Evolutionary conservation across 225 moss, liverwort and hornwort genomes (phyloP).

Genomic region (Sphagnum tenellum): DNA sequence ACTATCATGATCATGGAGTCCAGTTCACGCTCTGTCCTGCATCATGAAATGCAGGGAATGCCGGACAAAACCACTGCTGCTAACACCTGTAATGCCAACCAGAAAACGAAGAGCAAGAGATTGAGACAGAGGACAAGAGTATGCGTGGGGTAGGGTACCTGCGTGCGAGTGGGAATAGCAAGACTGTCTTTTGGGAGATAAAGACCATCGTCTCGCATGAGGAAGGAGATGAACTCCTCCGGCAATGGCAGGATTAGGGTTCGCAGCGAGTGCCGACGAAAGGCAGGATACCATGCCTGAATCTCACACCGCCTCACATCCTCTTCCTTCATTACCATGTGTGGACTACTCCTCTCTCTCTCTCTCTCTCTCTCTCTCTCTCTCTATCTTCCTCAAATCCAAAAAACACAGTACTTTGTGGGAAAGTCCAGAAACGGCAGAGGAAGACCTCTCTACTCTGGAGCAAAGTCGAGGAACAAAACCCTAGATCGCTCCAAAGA

Average conservation of each 20-base stretch:
- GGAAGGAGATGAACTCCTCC: slow-evolving; percentile 66
- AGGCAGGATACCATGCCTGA: slow-evolving; percentile 87
- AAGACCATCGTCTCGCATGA: slow-evolving; percentile 63
- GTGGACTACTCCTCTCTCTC: not conserved
- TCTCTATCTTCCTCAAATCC: not conserved
- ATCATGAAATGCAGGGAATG: too few relatives aligned
- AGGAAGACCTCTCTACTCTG: too few relatives aligned
- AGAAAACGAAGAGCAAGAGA: too few relatives aligned
- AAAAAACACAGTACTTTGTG: too few relatives aligned
- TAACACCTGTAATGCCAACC: too few relatives aligned
- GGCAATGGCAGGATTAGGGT: slow-evolving; percentile 58
- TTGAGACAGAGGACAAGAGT: too few relatives aligned
- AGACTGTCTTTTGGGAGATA: slow-evolving; percentile 66
- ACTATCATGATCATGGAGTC: too few relatives aligned
- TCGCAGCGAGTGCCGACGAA: slow-evolving; percentile 47
- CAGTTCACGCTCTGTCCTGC: too few relatives aligned
- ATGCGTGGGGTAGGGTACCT: slow-evolving; percentile 2
- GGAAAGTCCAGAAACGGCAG: too few relatives aligned
- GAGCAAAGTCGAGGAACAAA: too few relatives aligned
- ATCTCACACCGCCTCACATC: slow-evolving; percentile 78
- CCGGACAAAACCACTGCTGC: too few relatives aligned
- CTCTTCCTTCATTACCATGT: slow-evolving; percentile 40
- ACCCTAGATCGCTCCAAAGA: too few relatives aligned
- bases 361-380: not conserved
- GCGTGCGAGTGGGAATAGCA: slow-evolving; percentile 69